Evolutionary conservation across 2,329 filamentous ascomycete species (phyloP), one percentile per base, ranked within the genome.

Genomic region (Aspergillus hiratsukae): DNA sequence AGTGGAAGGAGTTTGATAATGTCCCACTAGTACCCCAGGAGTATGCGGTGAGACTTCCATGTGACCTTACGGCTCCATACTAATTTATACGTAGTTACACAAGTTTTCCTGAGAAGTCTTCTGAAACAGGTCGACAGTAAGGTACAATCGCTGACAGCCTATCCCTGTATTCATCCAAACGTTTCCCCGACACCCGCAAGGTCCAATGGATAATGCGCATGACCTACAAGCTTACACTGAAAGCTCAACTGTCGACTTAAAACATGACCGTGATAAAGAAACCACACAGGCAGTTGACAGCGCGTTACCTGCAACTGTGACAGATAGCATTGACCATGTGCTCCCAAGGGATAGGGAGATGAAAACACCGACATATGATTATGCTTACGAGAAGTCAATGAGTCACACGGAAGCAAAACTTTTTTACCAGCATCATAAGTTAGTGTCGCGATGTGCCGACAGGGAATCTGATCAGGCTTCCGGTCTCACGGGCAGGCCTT

Each of bases 381-480:
- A 93, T 68, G 88, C 93, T 52, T 89, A 90, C 53, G 94, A 99
- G 75, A 95, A 94, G 67, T 90, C 93, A 69, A 89, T 96, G 86
- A 95, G 88, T 68, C 91, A 96, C 73, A 87, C 90, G 27, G 94
- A 99, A 72, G 90, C 93, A 58, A 97, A 96, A 75, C 83, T 97
- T 60, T 96, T 97, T 77, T 99, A 96, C 73, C 93, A 97, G 76
- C 83, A 90, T 63, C 91, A 90, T 74, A 89, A 91, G 73, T 79
- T 87, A 56, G 88, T 87, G 60, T 80, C 76, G 43, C 78, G 70
- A 56, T 69, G 65, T 56, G 66, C 60, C 49, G 72, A 68, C 27
- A 69, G 66, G 23, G 70, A 74, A 58, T 60, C 68, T 69, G 68
- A 75, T 65, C 58, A 74, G 68, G 69, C 71, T 61, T 66, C 75